phyloP scores from a whole-genome alignment of 192 early-diverging fungal species.

The Backusella macrospora region DNA sequence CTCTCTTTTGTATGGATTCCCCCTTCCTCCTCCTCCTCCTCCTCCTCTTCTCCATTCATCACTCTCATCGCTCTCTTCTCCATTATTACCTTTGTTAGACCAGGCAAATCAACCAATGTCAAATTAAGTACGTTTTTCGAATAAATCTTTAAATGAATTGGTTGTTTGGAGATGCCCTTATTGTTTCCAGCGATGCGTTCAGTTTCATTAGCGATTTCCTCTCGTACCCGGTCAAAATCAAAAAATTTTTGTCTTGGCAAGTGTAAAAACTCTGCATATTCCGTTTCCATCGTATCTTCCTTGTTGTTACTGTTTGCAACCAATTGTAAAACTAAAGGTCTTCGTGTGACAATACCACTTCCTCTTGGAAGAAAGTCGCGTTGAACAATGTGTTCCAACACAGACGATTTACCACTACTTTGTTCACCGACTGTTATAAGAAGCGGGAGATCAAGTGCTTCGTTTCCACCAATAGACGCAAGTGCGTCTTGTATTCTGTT shows the following conservation, averaged over 20 bases:
- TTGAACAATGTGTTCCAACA: slow-evolving; percentile 97
- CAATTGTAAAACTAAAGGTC: slow-evolving; percentile 78
- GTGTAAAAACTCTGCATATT: slow-evolving; percentile 70
- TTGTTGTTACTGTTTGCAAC: slow-evolving; percentile 52
- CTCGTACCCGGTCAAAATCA: slow-evolving; percentile 73
- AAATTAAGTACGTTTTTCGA: slow-evolving; percentile 77
- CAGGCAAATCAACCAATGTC: slow-evolving; percentile 80
- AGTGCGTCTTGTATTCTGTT: slow-evolving; percentile 83
- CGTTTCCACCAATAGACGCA: slow-evolving; percentile 68
- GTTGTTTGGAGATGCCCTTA: slow-evolving; percentile 74
- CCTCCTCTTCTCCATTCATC: neutral
- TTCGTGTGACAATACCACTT: slow-evolving; percentile 79
- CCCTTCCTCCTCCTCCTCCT: no score
- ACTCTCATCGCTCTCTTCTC: neutral
- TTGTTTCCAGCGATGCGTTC: slow-evolving; percentile 75
- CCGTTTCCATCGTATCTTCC: slow-evolving; percentile 17
- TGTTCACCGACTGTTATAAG: slow-evolving; percentile 84
- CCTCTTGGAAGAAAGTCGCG: slow-evolving; percentile 95
- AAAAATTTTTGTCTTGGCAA: slow-evolving; percentile 71
- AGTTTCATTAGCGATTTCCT: slow-evolving; percentile 81
- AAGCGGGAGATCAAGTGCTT: slow-evolving; percentile 74
- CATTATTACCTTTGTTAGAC: slow-evolving; percentile 70
- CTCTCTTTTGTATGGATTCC: no score
- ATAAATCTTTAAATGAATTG: slow-evolving; percentile 78
- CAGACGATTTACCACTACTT: slow-evolving; percentile 90